These are phyloP conservation scores for Aureobasidium melanogenum DNA, from an alignment of 2,329 filamentous ascomycete species.

Conservation along the genomic window DNA sequence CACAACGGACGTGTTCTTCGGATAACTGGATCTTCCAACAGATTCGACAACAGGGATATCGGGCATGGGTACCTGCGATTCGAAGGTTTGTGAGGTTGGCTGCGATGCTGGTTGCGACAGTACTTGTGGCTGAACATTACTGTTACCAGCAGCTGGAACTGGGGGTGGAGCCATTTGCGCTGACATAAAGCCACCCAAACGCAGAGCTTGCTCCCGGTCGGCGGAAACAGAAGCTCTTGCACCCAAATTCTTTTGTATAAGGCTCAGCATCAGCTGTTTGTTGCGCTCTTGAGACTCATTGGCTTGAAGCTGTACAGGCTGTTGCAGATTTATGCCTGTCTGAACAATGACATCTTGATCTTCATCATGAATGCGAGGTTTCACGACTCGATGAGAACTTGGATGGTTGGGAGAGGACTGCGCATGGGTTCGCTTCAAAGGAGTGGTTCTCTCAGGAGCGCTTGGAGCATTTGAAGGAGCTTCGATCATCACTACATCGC, in stretches of 20 bases:
- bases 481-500: background rate
- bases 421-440: slow-evolving; percentile 14
- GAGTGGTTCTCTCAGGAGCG: background rate
- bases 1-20: no score
- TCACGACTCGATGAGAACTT: background rate
- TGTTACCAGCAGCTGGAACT: background rate
- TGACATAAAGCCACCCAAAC: background rate
- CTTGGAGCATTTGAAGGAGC: background rate
- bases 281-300: background rate
- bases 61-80: background rate
- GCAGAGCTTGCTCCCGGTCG: background rate
- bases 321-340: slow-evolving; percentile 21
- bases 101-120: background rate
- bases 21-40: no score
- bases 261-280: background rate
- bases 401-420: slow-evolving; percentile 10
- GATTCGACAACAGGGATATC: background rate
- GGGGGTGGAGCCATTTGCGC: background rate
- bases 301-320: slow-evolving; percentile 14
- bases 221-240: background rate
- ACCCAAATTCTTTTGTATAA: background rate
- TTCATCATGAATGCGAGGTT: background rate
- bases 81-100: background rate
- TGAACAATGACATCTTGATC: slow-evolving; percentile 20
- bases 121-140: background rate